phyloP scores from a whole-genome alignment of 768 basidiomycete species.

The Trametes elegans region DNA sequence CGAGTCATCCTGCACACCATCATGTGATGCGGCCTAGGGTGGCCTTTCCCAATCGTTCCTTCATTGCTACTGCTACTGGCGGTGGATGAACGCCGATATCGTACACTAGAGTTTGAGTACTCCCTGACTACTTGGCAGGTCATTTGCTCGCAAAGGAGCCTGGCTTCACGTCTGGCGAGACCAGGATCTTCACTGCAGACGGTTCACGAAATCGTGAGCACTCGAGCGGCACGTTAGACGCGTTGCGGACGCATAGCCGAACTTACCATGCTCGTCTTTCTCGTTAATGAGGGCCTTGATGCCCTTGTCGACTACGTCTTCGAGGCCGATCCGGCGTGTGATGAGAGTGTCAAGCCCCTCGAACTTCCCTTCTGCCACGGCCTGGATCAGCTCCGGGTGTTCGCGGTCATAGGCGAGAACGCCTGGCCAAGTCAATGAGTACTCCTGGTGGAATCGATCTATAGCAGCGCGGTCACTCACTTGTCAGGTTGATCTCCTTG shows the following conservation, averaged over 20 bases:
- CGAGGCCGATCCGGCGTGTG: slow-evolving; percentile 39
- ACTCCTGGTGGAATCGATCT: neutral
- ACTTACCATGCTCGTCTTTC: slow-evolving; percentile 40
- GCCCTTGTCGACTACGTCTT: slow-evolving; percentile 44
- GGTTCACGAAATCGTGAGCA: too few relatives aligned
- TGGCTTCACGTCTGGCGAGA: neutral
- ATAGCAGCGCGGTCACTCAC: slow-evolving; percentile 24
- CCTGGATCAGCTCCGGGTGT: slow-evolving; percentile 39
- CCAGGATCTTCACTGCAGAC: neutral
- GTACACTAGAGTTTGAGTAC: neutral
- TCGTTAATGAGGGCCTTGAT: slow-evolving; percentile 39
- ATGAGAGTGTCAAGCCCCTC: slow-evolving; percentile 40
- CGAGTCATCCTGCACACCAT: neutral
- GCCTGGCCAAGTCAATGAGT: slow-evolving; percentile 32
- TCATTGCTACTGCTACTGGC: neutral
- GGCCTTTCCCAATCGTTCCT: neutral
- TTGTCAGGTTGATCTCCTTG: slow-evolving; percentile 40
- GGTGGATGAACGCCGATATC: slow-evolving; percentile 11
- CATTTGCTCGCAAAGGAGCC: neutral
- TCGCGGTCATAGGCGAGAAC: slow-evolving; percentile 39
- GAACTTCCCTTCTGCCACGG: slow-evolving; percentile 40
- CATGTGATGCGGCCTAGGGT: neutral
- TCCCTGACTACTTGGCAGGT: neutral
- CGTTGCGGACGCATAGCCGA: neutral
- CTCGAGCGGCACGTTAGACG: neutral